These are phyloP conservation scores for Amorphotheca resinae DNA, from an alignment of 495 filamentous ascomycete species.

Conservation along the genomic window DNA sequence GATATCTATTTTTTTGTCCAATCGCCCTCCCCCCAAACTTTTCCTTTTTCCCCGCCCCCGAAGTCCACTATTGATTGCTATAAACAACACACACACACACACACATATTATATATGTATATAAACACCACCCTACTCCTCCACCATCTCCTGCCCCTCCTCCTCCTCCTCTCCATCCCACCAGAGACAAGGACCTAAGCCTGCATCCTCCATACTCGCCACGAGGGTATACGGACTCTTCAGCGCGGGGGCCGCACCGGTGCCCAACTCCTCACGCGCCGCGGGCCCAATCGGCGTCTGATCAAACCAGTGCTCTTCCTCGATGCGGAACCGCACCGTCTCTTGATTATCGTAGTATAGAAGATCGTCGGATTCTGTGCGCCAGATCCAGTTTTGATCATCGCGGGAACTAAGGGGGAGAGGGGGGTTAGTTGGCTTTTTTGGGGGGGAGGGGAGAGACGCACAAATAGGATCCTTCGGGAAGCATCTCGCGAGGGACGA, in stretches of 20 bases:
- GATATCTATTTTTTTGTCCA: too few species aligned
- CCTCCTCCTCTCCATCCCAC: conserved; percentile 31
- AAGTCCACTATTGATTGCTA: too few species aligned
- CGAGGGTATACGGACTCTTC: conserved; percentile 55
- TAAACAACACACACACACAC: too few species aligned
- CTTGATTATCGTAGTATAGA: conserved; percentile 78
- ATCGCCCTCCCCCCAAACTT: too few species aligned
- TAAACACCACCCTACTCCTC: too few species aligned
- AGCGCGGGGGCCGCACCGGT: conserved; percentile 5
- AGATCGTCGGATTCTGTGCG: conserved; percentile 39
- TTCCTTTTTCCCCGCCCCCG: too few species aligned
- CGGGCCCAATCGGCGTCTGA: conserved; percentile 53
- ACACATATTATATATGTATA: too few species aligned
- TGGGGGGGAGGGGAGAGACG: conserved; percentile 21
- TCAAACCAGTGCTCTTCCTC: conserved; percentile 81
- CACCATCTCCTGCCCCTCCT: neutral
- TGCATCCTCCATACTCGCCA: conserved; percentile 43
- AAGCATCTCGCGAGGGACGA: conserved; percentile 57
- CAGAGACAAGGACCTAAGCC: conserved; percentile 41
- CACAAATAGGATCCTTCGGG: conserved; percentile 65
- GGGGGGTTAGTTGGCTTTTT: conserved; percentile 3
- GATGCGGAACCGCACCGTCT: conserved; percentile 74
- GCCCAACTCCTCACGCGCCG: conserved; percentile 30
- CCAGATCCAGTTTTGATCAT: conserved; percentile 19
- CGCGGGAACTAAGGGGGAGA: conserved; percentile 18